Conservation (phyloP, 202 grass and related monocot genomes). For the Zoysia matrella region DNA sequence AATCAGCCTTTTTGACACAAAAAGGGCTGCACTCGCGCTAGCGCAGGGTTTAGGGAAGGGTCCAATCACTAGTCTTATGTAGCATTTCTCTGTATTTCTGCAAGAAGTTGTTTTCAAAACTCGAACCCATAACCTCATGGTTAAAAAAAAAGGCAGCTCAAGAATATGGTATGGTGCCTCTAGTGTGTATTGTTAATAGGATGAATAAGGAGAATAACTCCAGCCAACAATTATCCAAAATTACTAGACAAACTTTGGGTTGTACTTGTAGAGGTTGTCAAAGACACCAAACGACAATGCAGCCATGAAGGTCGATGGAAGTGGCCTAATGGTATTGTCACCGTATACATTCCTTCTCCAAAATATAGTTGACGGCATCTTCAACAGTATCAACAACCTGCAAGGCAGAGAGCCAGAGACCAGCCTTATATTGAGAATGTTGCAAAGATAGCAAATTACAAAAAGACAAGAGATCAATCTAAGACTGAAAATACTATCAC, state of each 20-base stretch:
- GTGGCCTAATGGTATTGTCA: conserved; percentile 3
- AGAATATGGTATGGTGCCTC: not conserved
- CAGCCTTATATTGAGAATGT: conserved; percentile 2
- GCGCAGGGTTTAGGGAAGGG: too few species aligned
- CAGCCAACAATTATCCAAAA: conserved; percentile 3
- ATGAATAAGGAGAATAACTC: conserved; percentile 29
- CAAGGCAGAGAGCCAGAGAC: not conserved
- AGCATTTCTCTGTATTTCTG: too few species aligned
- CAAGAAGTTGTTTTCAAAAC: too few species aligned
- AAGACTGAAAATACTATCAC: conserved; percentile 23
- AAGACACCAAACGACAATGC: conserved; percentile 9
- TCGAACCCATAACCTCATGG: not conserved
- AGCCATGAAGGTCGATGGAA: not conserved
- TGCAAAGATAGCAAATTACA: not conserved
- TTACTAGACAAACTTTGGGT: conserved; percentile 21
- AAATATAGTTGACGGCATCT: conserved; percentile 78
- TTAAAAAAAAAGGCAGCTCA: not conserved
- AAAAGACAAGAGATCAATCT: conserved; percentile 18
- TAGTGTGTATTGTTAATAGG: not conserved
- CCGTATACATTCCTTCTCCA: conserved; percentile 63
- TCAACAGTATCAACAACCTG: conserved; percentile 96
- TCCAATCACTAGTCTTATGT: too few species aligned
- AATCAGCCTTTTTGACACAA: not conserved
- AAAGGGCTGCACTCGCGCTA: too few species aligned
- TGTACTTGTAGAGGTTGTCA: conserved; percentile 21